phyloP scores from a whole-genome alignment of 1,284 basidiomycete genomes.

The Sporisorium reilianum region DNA sequence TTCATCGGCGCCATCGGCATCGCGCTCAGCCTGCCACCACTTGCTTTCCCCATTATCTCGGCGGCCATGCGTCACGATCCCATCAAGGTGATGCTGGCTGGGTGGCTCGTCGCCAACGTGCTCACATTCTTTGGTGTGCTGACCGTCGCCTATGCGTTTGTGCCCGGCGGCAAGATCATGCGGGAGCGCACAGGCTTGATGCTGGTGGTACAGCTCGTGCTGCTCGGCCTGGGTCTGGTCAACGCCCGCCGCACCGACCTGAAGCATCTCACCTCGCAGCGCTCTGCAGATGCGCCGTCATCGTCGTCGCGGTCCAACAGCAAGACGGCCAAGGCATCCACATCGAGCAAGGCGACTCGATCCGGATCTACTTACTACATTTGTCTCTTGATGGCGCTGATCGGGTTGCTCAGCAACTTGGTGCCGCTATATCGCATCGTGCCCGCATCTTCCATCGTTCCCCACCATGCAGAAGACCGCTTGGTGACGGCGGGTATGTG shows the following conservation, averaged over 20 bases:
- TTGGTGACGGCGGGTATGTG: slow-evolving; percentile 89
- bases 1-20: slow-evolving; percentile 80
- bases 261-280: slow-evolving; percentile 9
- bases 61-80: slow-evolving; percentile 58
- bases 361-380: slow-evolving; percentile 44
- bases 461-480: slow-evolving; percentile 78
- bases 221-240: slow-evolving; percentile 34
- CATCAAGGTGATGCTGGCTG: slow-evolving; percentile 51
- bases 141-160: slow-evolving; percentile 93
- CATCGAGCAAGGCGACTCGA: neutral
- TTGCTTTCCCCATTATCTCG: slow-evolving; percentile 47
- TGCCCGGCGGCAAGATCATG: slow-evolving; percentile 83
- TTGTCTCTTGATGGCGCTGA: slow-evolving; percentile 42
- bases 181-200: slow-evolving; percentile 80
- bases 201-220: slow-evolving; percentile 34
- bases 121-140: slow-evolving; percentile 71
- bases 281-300: too few species aligned
- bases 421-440: slow-evolving; percentile 72
- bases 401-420: slow-evolving; percentile 40
- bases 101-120: slow-evolving; percentile 58
- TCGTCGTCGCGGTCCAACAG: neutral
- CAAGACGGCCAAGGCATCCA: slow-evolving; percentile 20
- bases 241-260: slow-evolving; percentile 38
- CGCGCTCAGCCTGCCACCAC: slow-evolving; percentile 74
- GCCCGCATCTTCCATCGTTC: slow-evolving; percentile 74